Evolutionary conservation across 192 early-diverging fungal species (phyloP).

Genomic region (Gamsiella multidivaricata): DNA sequence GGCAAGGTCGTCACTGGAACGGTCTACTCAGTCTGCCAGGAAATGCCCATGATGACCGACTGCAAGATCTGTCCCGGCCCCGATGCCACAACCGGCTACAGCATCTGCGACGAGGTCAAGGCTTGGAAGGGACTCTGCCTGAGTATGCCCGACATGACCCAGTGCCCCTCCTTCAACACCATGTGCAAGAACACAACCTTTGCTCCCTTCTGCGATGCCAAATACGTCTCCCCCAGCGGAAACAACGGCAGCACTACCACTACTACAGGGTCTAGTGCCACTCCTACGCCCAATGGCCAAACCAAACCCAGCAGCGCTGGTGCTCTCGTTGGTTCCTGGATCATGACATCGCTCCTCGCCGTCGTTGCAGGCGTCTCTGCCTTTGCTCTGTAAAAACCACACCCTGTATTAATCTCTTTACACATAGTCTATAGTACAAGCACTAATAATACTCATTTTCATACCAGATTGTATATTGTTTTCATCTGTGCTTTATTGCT

Average conservation of each 20-base stretch:
- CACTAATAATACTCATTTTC: not conserved
- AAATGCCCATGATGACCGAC: conserved; percentile 39
- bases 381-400: conserved; percentile 15
- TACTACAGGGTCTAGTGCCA: not conserved
- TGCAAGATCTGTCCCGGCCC: conserved; percentile 53
- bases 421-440: not conserved
- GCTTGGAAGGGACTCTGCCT: conserved; percentile 49
- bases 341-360: conserved; percentile 20
- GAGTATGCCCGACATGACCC: conserved; percentile 49
- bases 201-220: conserved; percentile 35
- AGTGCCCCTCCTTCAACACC: conserved; percentile 43
- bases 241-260: not conserved
- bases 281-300: conserved; percentile 5
- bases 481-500: too few species aligned
- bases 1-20: conserved; percentile 43
- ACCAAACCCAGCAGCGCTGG: conserved; percentile 10
- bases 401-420: not conserved
- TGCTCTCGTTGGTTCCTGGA: conserved; percentile 11
- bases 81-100: conserved; percentile 39
- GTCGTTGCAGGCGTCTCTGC: conserved; percentile 6
- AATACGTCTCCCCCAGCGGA: conserved; percentile 17
- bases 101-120: conserved; percentile 44
- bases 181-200: conserved; percentile 46
- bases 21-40: conserved; percentile 50
- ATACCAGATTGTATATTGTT: too few species aligned